A percentile compares a stretch with the other conserved stretches of the same genome.
Evolutionary conservation across 257 asterid species (phyloP).

Genomic region (Solanum chmielewskii): DNA sequence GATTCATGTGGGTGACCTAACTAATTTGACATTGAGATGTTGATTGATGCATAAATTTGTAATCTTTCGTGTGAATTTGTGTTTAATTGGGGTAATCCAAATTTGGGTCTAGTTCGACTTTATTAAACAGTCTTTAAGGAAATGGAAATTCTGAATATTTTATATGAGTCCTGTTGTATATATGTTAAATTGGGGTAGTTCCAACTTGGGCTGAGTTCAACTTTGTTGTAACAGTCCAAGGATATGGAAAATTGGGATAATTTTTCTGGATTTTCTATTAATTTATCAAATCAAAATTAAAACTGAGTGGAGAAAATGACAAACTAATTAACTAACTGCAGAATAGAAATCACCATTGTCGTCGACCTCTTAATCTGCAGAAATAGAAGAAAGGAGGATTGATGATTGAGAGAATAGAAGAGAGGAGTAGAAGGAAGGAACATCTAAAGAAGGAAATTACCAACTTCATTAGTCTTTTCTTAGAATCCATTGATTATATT

Average conservation of each 20-base stretch:
- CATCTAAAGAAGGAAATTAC: background rate
- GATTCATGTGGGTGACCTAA: background rate
- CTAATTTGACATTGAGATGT: background rate
- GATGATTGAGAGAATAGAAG: background rate
- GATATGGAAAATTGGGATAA: background rate
- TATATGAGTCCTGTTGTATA: background rate
- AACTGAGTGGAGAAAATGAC: background rate
- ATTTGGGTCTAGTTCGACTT: background rate
- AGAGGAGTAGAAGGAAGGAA: background rate
- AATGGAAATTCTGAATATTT: background rate
- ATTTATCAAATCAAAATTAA: background rate
- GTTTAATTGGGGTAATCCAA: background rate
- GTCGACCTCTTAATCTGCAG: background rate
- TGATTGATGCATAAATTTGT: background rate
- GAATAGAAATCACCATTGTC: background rate
- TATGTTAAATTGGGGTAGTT: background rate
- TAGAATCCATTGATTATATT: background rate
- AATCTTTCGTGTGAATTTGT: background rate
- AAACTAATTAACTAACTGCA: background rate
- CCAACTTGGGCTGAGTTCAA: background rate
- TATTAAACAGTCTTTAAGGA: background rate
- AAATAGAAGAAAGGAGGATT: background rate
- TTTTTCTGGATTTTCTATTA: background rate
- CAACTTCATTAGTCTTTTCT: background rate
- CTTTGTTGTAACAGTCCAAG: background rate